phyloP scores from a whole-genome alignment of 2,329 filamentous ascomycete species.

The Berkeleyomyces basicola region DNA sequence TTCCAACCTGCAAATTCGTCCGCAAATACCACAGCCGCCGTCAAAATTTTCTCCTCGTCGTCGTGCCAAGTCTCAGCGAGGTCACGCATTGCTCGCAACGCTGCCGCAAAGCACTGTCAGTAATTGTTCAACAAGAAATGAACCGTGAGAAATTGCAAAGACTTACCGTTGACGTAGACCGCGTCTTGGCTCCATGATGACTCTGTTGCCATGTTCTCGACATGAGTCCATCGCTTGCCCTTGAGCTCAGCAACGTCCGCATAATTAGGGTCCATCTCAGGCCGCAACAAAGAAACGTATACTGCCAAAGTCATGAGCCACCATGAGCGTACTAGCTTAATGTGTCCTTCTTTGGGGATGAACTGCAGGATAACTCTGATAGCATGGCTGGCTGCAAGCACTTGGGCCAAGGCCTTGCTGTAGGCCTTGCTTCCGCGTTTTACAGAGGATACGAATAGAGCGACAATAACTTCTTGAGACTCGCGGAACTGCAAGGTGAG shows the following conservation, averaged over 20 bases:
- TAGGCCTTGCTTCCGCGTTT: slow-evolving; percentile 44
- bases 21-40: slow-evolving; percentile 53
- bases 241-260: slow-evolving; percentile 42
- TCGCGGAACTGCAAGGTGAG: slow-evolving; percentile 59
- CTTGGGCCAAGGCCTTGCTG: slow-evolving; percentile 69
- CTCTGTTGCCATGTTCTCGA: slow-evolving; percentile 52
- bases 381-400: slow-evolving; percentile 75
- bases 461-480: slow-evolving; percentile 45
- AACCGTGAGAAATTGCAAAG: background rate
- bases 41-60: slow-evolving; percentile 45
- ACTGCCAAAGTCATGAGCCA: slow-evolving; percentile 68
- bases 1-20: slow-evolving; percentile 59
- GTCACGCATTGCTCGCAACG: slow-evolving; percentile 55
- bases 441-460: slow-evolving; percentile 45
- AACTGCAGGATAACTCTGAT: slow-evolving; percentile 70
- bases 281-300: slow-evolving; percentile 61
- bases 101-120: slow-evolving; percentile 3
- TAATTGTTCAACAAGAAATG: background rate
- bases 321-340: slow-evolving; percentile 67
- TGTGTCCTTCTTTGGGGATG: slow-evolving; percentile 55
- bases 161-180: slow-evolving; percentile 67
- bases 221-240: slow-evolving; percentile 59
- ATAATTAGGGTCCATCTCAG: slow-evolving; percentile 49
- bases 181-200: slow-evolving; percentile 54
- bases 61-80: slow-evolving; percentile 61